Evolutionary conservation across 371 early-diverging fungal genomes (phyloP).

Genomic region (Mortierella sp.): DNA sequence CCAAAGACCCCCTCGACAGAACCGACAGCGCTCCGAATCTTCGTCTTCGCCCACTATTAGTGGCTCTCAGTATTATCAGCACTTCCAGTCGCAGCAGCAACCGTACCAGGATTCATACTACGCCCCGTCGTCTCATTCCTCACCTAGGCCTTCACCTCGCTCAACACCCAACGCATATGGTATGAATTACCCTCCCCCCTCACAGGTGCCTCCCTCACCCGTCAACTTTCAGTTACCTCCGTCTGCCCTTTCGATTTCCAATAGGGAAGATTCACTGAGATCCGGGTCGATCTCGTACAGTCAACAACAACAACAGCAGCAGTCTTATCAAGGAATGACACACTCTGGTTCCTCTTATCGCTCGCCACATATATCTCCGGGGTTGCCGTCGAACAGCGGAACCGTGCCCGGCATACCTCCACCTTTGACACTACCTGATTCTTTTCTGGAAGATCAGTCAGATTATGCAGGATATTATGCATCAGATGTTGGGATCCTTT

Average conservation of each 20-base stretch:
- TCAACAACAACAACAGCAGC: conserved; percentile 12
- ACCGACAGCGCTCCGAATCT: conserved; percentile 30
- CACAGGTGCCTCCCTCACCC: conserved; percentile 35
- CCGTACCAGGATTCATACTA: conserved; percentile 37
- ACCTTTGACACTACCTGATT: conserved; percentile 39
- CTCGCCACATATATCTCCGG: conserved; percentile 43
- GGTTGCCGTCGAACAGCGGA: conserved; percentile 12
- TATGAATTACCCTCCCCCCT: neutral
- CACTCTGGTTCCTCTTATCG: conserved; percentile 24
- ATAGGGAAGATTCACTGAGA: conserved; percentile 28
- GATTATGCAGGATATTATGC: conserved; percentile 52
- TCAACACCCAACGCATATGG: conserved; percentile 35
- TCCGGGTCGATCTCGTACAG: conserved; percentile 26
- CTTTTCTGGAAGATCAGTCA: conserved; percentile 46
- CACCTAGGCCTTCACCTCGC: conserved; percentile 42
- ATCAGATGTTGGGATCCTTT: conserved; percentile 45
- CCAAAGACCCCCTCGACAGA: conserved; percentile 38
- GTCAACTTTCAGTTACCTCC: conserved; percentile 41
- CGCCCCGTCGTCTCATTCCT: conserved; percentile 19
- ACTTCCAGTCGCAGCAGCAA: conserved; percentile 24
- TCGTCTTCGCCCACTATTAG: conserved; percentile 29
- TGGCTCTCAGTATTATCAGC: conserved; percentile 33
- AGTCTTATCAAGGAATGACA: conserved; percentile 3
- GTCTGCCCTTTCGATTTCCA: conserved; percentile 32
- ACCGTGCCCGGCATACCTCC: conserved; percentile 16